Conservation (phyloP, 192 early-diverging fungal species). For the Coemansia sp. region DNA sequence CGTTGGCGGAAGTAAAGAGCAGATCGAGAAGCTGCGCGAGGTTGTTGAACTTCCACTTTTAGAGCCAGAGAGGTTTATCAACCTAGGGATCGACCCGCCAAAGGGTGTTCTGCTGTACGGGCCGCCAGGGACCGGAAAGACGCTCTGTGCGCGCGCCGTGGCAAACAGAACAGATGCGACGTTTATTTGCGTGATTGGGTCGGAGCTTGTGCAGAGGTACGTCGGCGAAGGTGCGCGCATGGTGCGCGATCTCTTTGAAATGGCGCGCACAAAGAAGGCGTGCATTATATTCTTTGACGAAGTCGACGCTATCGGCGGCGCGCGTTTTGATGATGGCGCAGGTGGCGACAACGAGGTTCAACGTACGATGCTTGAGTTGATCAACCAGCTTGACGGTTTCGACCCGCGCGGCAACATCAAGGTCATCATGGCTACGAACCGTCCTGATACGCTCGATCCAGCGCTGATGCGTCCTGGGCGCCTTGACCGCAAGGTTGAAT, state of each 20-base stretch:
- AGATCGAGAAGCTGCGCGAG: constrained; percentile 99
- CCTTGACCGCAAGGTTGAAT: constrained; percentile 98
- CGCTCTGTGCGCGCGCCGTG: constrained; percentile 95
- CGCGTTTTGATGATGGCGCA: constrained; percentile 97
- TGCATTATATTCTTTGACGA: constrained; percentile 99
- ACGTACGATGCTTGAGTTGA: constrained; percentile 99
- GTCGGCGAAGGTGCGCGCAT: constrained; percentile 99
- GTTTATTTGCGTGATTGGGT: constrained; percentile 99
- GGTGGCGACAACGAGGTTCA: constrained; percentile 99
- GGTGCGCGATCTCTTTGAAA: constrained; percentile 99
- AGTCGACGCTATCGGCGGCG: constrained; percentile 98
- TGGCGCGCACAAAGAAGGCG: constrained; percentile 99
- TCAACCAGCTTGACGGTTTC: constrained; percentile 99
- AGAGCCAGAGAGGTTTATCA: constrained; percentile 95
- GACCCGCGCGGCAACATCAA: constrained; percentile 99
- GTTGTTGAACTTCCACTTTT: constrained; percentile 97
- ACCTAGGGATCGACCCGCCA: constrained; percentile 98
- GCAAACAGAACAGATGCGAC: constrained; percentile 99
- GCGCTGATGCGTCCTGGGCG: constrained; percentile 97
- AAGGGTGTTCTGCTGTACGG: constrained; percentile 99
- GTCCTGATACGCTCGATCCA: constrained; percentile 98
- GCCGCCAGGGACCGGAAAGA: constrained; percentile 96
- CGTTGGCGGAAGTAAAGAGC: constrained; percentile 99
- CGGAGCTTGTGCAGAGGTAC: constrained; percentile 99
- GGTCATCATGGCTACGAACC: constrained; percentile 98